phyloP scores from a whole-genome alignment of 129 eudicot species.

The Sambucus nigra region DNA sequence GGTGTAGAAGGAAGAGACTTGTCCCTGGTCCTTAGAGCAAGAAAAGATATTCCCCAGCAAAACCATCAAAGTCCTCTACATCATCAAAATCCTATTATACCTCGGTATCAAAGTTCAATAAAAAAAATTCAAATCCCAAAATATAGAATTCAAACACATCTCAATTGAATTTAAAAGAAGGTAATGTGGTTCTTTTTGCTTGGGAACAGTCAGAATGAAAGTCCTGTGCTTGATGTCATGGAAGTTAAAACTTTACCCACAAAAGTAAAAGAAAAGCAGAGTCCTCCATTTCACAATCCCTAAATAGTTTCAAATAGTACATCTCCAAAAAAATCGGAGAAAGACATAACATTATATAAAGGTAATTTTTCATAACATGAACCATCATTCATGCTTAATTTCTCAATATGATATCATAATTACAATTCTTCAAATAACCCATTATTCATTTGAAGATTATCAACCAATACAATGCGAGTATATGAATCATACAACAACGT shows the following conservation, averaged over 20 bases:
- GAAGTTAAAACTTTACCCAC: background rate
- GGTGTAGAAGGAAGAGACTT: conserved; percentile 39
- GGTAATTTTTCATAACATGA: no score
- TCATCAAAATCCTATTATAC: background rate
- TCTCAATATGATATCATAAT: background rate
- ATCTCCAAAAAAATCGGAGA: no score
- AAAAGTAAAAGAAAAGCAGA: background rate
- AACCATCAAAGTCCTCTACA: conserved; percentile 14
- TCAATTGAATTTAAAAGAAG: background rate
- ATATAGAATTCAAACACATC: background rate
- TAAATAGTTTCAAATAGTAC: no score
- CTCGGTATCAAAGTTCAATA: background rate
- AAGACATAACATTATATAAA: no score
- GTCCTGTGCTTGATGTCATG: background rate
- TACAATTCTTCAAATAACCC: conserved; percentile 12
- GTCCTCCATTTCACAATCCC: no score
- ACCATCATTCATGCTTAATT: background rate
- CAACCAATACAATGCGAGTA: background rate
- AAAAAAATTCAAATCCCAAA: background rate
- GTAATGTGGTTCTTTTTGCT: background rate
- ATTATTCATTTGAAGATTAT: background rate
- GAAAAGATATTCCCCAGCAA: conserved; percentile 12
- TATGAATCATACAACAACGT: conserved; percentile 3
- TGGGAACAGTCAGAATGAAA: background rate
- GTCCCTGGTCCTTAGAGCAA: conserved; percentile 14